phyloP scores from a whole-genome alignment of 2,329 filamentous ascomycete genomes.

The Colletotrichum siamense region DNA sequence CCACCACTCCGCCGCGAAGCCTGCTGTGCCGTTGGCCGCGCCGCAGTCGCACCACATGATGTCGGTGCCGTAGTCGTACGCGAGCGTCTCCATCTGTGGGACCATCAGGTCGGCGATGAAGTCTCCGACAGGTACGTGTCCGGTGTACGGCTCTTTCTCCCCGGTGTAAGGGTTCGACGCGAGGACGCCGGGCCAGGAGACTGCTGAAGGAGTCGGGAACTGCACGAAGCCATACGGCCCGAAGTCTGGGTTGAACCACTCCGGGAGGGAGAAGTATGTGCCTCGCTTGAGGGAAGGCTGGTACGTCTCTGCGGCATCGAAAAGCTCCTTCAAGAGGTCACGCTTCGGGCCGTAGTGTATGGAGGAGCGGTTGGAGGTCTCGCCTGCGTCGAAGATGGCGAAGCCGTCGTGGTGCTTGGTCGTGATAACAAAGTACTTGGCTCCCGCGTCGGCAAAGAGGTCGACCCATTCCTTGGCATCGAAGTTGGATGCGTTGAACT shows the following conservation, averaged over 20 bases:
- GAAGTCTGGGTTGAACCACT: conserved; percentile 55
- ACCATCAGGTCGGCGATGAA: conserved; percentile 49
- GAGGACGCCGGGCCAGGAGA: conserved; percentile 30
- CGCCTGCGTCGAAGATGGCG: conserved; percentile 45
- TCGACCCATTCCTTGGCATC: conserved; percentile 60
- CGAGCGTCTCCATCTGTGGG: conserved; percentile 51
- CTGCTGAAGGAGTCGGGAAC: conserved; percentile 37
- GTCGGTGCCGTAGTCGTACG: conserved; percentile 47
- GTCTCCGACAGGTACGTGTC: conserved; percentile 41
- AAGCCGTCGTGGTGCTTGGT: conserved; percentile 56
- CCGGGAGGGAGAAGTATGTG: conserved; percentile 54
- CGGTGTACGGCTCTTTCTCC: conserved; percentile 45
- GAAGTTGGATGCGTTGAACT: conserved; percentile 56
- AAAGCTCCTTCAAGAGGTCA: conserved; percentile 41
- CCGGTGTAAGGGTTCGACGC: conserved; percentile 47
- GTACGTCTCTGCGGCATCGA: conserved; percentile 31
- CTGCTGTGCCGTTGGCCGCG: conserved; percentile 45
- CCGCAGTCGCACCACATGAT: conserved; percentile 58
- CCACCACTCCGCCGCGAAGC: conserved; percentile 47
- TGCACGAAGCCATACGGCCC: conserved; percentile 48
- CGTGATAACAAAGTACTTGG: conserved; percentile 53
- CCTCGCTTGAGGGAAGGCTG: conserved; percentile 34
- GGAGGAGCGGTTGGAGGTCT: conserved; percentile 43
- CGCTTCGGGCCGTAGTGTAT: conserved; percentile 41
- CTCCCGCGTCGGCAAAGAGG: conserved; percentile 55